A percentile compares a stretch with the other conserved stretches of the same genome.
Conservation (phyloP, 2,329 filamentous ascomycete species). For the Trichoderma guizhouense region DNA sequence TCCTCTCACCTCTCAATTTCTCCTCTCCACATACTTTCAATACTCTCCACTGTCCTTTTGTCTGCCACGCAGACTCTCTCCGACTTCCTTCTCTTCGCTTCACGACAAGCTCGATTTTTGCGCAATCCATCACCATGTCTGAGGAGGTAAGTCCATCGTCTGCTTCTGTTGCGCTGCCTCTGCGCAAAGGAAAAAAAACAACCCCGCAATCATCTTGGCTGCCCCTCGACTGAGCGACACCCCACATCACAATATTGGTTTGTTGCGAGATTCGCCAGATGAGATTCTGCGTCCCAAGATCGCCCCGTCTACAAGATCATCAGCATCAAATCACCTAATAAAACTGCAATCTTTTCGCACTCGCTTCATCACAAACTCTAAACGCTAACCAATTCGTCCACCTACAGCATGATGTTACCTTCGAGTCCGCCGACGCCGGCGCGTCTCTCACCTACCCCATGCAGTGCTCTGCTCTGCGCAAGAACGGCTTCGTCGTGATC, state of each 20-base stretch:
- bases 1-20: slow-evolving; percentile 21
- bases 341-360: background rate
- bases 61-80: slow-evolving; percentile 22
- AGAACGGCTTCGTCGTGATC: slow-evolving; percentile 98
- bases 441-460: slow-evolving; percentile 92
- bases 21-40: slow-evolving; percentile 22
- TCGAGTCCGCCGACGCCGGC: slow-evolving; percentile 94
- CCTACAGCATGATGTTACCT: slow-evolving; percentile 63
- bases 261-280: background rate
- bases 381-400: slow-evolving; percentile 20
- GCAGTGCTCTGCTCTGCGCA: slow-evolving; percentile 99
- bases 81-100: slow-evolving; percentile 27
- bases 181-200: slow-evolving; percentile 31
- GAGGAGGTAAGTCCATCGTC: slow-evolving; percentile 50
- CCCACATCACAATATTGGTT: slow-evolving; percentile 17
- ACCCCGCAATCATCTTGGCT: slow-evolving; percentile 47
- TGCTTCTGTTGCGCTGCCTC: slow-evolving; percentile 19
- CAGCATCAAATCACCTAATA: background rate
- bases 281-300: background rate
- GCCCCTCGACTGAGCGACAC: slow-evolving; percentile 32
- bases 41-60: slow-evolving; percentile 23
- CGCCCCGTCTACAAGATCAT: slow-evolving; percentile 22
- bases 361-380: slow-evolving; percentile 12
- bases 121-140: slow-evolving; percentile 54
- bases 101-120: slow-evolving; percentile 33